phyloP scores from a whole-genome alignment of 345 rosid species.

The Luvunga scandens region DNA sequence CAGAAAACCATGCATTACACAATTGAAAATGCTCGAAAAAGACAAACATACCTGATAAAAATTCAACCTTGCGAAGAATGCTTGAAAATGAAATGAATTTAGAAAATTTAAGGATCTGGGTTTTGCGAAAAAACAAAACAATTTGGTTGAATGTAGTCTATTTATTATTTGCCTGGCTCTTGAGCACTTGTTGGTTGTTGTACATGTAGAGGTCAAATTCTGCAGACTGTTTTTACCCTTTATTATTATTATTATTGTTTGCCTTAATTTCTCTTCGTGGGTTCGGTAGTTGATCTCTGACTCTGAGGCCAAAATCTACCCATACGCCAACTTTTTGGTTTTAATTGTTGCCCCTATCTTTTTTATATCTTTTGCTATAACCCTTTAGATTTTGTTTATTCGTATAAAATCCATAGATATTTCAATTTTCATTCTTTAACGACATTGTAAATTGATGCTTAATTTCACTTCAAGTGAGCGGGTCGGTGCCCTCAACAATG shows the following conservation, averaged over 20 bases:
- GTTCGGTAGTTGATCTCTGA: no score
- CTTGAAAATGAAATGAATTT: not conserved
- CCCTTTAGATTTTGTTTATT: no score
- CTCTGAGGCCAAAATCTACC: no score
- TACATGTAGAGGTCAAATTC: not conserved
- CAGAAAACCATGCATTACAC: not conserved
- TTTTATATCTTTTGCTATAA: no score
- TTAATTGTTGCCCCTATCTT: no score
- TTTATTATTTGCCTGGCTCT: not conserved
- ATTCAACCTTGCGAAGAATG: not conserved
- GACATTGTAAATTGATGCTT: no score
- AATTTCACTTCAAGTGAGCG: no score
- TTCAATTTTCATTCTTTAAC: no score
- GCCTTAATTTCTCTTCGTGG: not conserved
- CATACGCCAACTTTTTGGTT: no score
- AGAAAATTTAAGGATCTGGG: not conserved
- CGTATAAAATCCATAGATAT: no score
- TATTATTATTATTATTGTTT: not conserved
- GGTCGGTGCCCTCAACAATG: no score
- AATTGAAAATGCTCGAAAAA: not conserved
- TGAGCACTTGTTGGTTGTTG: not conserved
- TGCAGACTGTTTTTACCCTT: not conserved
- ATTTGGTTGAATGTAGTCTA: not conserved
- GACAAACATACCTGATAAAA: constrained; percentile 4
- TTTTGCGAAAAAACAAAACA: not conserved